Evolutionary conservation across 257 asterid species (phyloP).

Genomic region (Solanum ossicruentum): DNA sequence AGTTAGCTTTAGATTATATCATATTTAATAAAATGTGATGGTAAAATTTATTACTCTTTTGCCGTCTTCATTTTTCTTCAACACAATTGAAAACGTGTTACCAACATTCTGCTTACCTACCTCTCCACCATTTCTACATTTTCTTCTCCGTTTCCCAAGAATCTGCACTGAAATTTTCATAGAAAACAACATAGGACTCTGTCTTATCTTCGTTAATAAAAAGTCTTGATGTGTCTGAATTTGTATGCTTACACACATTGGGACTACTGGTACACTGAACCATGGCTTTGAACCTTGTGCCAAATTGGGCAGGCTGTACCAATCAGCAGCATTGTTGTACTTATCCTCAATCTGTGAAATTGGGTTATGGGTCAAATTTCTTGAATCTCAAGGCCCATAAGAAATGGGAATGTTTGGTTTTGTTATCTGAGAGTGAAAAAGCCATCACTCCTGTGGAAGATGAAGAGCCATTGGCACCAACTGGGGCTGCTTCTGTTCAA

Average conservation of each 20-base stretch:
- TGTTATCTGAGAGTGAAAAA: constrained; percentile 21
- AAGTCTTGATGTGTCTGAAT: constrained; percentile 24
- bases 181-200: not conserved
- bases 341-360: not conserved
- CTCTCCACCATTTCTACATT: constrained; percentile 2
- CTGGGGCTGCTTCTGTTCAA: constrained; percentile 10
- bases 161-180: not conserved
- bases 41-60: not conserved
- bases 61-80: not conserved
- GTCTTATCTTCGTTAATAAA: not conserved
- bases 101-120: constrained; percentile 28
- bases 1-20: not conserved
- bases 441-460: constrained; percentile 43
- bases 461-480: constrained; percentile 39
- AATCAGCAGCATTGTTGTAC: constrained; percentile 6
- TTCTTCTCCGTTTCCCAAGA: not conserved
- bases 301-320: constrained; percentile 22
- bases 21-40: not conserved
- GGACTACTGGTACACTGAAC: constrained; percentile 19
- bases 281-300: constrained; percentile 38
- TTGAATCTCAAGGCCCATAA: constrained; percentile 30
- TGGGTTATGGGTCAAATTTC: constrained; percentile 16
- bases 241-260: not conserved
- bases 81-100: constrained; percentile 14
- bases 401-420: constrained; percentile 39